These are phyloP conservation scores for Phytopythium boreale DNA, from an alignment of 352 stramenopile genomes.

Conservation along the genomic window DNA sequence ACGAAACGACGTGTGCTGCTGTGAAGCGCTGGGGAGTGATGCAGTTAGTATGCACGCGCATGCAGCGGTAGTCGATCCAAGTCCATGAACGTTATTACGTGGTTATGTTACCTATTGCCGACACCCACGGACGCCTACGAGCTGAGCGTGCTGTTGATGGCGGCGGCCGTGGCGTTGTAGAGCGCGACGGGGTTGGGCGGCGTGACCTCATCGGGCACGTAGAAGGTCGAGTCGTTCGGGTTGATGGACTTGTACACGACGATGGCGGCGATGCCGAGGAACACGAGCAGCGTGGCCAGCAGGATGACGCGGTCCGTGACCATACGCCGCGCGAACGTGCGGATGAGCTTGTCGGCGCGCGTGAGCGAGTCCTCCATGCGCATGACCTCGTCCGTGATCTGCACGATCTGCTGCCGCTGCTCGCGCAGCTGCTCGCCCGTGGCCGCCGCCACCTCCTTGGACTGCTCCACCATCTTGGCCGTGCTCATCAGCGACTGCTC, in stretches of 20 bases:
- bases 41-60: too few species aligned
- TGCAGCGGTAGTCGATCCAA: too few species aligned
- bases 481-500: conserved; percentile 83
- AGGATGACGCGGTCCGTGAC: conserved; percentile 81
- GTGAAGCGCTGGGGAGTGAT: too few species aligned
- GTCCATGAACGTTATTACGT: too few species aligned
- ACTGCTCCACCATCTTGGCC: conserved; percentile 84
- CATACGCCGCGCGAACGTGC: conserved; percentile 78
- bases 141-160: not conserved
- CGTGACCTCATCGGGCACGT: conserved; percentile 83
- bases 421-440: conserved; percentile 76
- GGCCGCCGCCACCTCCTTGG: conserved; percentile 75
- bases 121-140: not conserved
- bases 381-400: conserved; percentile 87
- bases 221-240: conserved; percentile 74
- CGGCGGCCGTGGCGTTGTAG: conserved; percentile 71
- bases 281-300: conserved; percentile 76
- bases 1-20: too few species aligned
- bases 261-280: conserved; percentile 75
- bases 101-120: too few species aligned
- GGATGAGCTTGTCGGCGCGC: conserved; percentile 81
- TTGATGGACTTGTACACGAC: conserved; percentile 83
- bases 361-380: conserved; percentile 77
- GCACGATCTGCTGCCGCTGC: conserved; percentile 85
- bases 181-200: conserved; percentile 64